A percentile compares a stretch with the other conserved stretches of the same genome.
These are phyloP conservation scores for Syzygium grande DNA, from an alignment of 345 rosid genomes.

Conservation along the genomic window DNA sequence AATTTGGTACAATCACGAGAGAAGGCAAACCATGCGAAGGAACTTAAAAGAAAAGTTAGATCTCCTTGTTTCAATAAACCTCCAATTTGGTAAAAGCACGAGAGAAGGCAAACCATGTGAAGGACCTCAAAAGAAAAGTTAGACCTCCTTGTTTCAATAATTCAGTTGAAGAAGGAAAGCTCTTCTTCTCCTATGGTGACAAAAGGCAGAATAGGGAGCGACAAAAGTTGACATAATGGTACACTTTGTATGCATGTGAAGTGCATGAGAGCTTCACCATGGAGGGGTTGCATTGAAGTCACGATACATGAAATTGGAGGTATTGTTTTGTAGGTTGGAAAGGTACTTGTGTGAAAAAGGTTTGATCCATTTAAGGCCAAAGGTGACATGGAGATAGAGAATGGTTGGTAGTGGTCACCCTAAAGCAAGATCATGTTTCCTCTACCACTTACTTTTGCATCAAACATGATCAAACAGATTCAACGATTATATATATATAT, in stretches of 20 bases:
- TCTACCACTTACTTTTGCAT: conserved; percentile 20
- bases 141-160: neutral
- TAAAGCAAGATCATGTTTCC: conserved; percentile 1
- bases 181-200: neutral
- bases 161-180: neutral
- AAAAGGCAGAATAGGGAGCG: neutral
- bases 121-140: neutral
- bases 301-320: neutral
- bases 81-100: neutral
- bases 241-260: neutral
- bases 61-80: neutral
- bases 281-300: neutral
- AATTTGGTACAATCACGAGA: neutral
- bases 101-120: neutral
- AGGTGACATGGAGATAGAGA: conserved; percentile 4
- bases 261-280: neutral
- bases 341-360: conserved; percentile 10
- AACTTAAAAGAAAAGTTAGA: neutral
- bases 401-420: conserved; percentile 8
- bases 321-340: neutral
- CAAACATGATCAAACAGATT: neutral
- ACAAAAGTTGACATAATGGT: neutral
- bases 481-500: neutral
- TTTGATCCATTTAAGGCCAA: neutral
- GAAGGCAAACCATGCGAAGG: neutral